phyloP scores from a whole-genome alignment of 352 stramenopile species.

The Globisporangium solare region DNA sequence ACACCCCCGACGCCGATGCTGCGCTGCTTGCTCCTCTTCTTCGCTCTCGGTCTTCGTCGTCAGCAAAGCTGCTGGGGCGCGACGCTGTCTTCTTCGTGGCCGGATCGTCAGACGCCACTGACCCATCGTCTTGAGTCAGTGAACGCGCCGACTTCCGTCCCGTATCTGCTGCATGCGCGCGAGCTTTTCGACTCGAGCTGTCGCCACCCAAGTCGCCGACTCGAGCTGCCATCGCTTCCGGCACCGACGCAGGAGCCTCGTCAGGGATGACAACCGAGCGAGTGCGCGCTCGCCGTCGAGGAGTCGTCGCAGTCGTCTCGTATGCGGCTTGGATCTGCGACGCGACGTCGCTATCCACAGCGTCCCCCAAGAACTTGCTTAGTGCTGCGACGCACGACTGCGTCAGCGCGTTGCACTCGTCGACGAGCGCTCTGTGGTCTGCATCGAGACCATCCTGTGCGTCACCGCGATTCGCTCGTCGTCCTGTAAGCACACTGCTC shows the following conservation, averaged over 20 bases:
- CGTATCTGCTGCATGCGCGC: not conserved
- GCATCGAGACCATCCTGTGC: constrained; percentile 11
- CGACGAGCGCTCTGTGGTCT: constrained; percentile 43
- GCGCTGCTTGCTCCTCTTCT: not conserved
- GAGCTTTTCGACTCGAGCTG: not conserved
- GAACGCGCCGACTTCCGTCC: not conserved
- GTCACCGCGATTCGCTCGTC: constrained; percentile 11
- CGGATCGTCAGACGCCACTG: not conserved
- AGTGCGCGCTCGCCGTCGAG: constrained; percentile 8
- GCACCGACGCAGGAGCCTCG: not conserved
- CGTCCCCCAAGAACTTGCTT: constrained; percentile 49
- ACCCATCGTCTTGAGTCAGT: not conserved
- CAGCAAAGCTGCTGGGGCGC: not conserved
- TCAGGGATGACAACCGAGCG: constrained; percentile 9
- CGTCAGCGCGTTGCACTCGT: constrained; percentile 61
- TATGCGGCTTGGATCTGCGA: not conserved
- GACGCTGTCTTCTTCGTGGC: not conserved
- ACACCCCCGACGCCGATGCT: not conserved
- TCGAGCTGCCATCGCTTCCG: not conserved
- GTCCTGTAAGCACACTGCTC: constrained; percentile 1
- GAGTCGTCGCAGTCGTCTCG: constrained; percentile 1
- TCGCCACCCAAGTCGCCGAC: not conserved
- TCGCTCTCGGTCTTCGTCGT: not conserved
- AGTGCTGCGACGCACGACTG: constrained; percentile 55
- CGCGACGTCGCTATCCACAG: constrained; percentile 6